These are phyloP conservation scores for Leptodontidium sp. DNA, from an alignment of 2,329 filamentous ascomycete species.

Conservation along the genomic window DNA sequence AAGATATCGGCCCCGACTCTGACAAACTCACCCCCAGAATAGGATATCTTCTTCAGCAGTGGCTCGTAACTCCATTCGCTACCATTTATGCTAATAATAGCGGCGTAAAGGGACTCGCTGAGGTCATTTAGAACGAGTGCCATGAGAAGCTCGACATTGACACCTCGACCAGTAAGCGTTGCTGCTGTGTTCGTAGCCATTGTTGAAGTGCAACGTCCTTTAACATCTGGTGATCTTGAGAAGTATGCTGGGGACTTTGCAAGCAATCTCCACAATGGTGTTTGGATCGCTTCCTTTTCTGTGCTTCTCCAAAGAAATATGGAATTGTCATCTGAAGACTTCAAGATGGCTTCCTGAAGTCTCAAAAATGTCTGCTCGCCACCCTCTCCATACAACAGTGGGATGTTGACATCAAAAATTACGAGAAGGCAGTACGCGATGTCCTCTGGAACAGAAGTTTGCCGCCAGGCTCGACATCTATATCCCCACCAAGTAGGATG, in stretches of 20 bases:
- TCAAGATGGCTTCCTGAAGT: slow-evolving; percentile 1
- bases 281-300: background rate
- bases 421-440: slow-evolving; percentile 55
- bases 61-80: background rate
- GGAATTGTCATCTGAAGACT: background rate
- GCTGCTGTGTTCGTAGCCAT: slow-evolving; percentile 5
- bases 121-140: background rate
- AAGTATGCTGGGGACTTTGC: slow-evolving; percentile 4
- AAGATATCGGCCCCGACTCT: background rate
- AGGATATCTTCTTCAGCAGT: background rate
- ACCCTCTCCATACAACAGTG: slow-evolving; percentile 53
- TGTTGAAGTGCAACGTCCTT: slow-evolving; percentile 4
- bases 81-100: background rate
- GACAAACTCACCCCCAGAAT: background rate
- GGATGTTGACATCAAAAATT: slow-evolving; percentile 54
- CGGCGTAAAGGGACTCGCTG: background rate
- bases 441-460: slow-evolving; percentile 51
- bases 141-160: slow-evolving; percentile 7
- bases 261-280: background rate
- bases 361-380: background rate
- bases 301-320: slow-evolving; percentile 2
- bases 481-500: slow-evolving; percentile 6
- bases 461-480: slow-evolving; percentile 32
- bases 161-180: background rate
- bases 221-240: background rate